Conservation (phyloP, 768 basidiomycete genomes). For the Russula earlei region DNA sequence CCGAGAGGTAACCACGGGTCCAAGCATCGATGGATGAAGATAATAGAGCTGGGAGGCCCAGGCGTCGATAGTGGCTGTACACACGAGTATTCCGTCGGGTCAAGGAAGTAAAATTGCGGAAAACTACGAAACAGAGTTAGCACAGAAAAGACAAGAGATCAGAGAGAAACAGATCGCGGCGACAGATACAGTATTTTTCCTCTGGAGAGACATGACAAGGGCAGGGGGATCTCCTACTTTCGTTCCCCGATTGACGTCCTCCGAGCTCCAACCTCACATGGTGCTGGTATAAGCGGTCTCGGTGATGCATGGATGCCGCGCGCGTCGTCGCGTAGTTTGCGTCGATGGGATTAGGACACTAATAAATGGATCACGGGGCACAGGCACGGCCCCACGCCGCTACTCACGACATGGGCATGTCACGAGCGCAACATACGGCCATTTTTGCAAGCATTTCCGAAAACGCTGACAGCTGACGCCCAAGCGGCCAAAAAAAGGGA, state of each 20-base stretch:
- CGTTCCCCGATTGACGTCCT: not conserved
- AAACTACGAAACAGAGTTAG: not conserved
- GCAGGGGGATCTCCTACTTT: not conserved
- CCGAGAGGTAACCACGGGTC: not conserved
- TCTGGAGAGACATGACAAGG: not conserved
- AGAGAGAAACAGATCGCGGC: not conserved
- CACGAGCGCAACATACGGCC: constrained; percentile 14
- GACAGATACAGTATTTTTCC: no score
- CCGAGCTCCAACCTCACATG: not conserved
- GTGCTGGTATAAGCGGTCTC: not conserved
- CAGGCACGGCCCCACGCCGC: not conserved
- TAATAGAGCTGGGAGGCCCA: not conserved
- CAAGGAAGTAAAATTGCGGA: not conserved
- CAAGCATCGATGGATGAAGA: constrained; percentile 1
- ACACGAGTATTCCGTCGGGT: not conserved
- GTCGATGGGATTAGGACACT: not conserved
- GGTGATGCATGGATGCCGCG: not conserved
- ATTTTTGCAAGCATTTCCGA: constrained; percentile 11
- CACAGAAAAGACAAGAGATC: not conserved
- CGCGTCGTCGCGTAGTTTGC: not conserved
- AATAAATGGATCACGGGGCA: not conserved
- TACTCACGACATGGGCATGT: constrained; percentile 4
- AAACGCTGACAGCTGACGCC: constrained; percentile 7
- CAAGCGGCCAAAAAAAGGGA: constrained; percentile 2
- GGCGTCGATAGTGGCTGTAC: constrained; percentile 10